Conservation (phyloP, 129 eudicot genomes). For the Artemisia annua region DNA sequence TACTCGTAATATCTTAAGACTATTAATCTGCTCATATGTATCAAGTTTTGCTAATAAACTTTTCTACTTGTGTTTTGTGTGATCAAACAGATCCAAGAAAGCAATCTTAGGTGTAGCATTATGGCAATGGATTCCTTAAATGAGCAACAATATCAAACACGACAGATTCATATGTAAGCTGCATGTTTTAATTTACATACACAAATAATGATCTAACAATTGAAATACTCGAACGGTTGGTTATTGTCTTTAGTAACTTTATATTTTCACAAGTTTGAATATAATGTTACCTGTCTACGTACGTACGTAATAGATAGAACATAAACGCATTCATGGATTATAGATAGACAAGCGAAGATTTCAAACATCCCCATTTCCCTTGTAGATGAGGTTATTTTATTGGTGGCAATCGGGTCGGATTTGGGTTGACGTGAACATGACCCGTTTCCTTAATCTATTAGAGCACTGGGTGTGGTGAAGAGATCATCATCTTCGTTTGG, state of each 20-base stretch:
- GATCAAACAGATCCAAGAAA: constrained; percentile 49
- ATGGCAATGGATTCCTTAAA: constrained; percentile 32
- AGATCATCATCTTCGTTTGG: too few relatives aligned
- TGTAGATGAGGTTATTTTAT: too few relatives aligned
- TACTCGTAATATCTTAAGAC: not conserved
- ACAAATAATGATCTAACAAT: not conserved
- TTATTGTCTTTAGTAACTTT: not conserved
- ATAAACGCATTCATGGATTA: not conserved
- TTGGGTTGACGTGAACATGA: too few relatives aligned
- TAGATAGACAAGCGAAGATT: too few relatives aligned
- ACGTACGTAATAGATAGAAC: not conserved
- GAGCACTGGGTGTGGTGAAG: too few relatives aligned
- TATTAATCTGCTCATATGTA: not conserved
- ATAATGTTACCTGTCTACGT: not conserved
- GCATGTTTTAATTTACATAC: not conserved
- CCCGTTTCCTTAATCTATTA: too few relatives aligned
- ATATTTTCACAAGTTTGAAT: constrained; percentile 9
- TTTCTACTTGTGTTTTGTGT: constrained; percentile 16
- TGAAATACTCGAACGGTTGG: constrained; percentile 9
- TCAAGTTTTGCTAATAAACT: not conserved
- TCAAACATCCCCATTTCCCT: too few relatives aligned
- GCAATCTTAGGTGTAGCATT: constrained; percentile 45
- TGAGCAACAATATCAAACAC: constrained; percentile 9
- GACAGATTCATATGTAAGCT: constrained; percentile 13
- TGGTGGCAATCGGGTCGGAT: too few relatives aligned